phyloP scores from a whole-genome alignment of 495 filamentous ascomycete species.

The Pyrenula aspistea region DNA sequence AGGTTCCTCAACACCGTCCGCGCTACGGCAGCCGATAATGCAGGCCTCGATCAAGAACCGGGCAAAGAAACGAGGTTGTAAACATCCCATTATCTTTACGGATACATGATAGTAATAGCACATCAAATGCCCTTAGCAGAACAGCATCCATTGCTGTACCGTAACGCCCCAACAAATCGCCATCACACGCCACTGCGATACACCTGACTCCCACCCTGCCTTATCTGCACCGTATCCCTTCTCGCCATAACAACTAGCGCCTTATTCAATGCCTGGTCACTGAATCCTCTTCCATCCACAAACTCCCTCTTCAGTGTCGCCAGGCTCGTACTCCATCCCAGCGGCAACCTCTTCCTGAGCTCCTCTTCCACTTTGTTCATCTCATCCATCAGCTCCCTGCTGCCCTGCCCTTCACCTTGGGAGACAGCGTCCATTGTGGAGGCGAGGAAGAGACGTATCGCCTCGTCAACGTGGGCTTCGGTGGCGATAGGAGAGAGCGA shows the following conservation, averaged over 20 bases:
- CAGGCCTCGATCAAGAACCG: too few species aligned
- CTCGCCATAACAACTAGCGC: slow-evolving; percentile 78
- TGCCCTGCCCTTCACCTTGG: slow-evolving; percentile 70
- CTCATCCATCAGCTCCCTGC: slow-evolving; percentile 82
- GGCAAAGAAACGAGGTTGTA: too few species aligned
- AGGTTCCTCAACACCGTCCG: too few species aligned
- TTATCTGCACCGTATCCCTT: slow-evolving; percentile 81
- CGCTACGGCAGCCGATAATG: too few species aligned
- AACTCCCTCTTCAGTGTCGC: slow-evolving; percentile 81
- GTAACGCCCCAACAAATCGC: not conserved
- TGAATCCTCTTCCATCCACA: slow-evolving; percentile 76
- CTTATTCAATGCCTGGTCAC: slow-evolving; percentile 71
- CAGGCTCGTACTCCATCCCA: slow-evolving; percentile 89
- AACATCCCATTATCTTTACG: too few species aligned
- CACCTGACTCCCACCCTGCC: slow-evolving; percentile 80
- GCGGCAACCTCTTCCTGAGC: slow-evolving; percentile 73
- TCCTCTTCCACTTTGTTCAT: slow-evolving; percentile 83
- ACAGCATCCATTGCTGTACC: too few species aligned
- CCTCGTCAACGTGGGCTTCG: slow-evolving; percentile 91
- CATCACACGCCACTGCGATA: slow-evolving; percentile 59
- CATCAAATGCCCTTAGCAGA: too few species aligned
- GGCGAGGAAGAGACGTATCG: slow-evolving; percentile 92
- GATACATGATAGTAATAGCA: too few species aligned
- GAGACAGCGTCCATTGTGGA: slow-evolving; percentile 97
- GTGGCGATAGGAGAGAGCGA: slow-evolving; percentile 73